Conservation (phyloP, 495 filamentous ascomycete species). For the Terfezia claveryi region DNA sequence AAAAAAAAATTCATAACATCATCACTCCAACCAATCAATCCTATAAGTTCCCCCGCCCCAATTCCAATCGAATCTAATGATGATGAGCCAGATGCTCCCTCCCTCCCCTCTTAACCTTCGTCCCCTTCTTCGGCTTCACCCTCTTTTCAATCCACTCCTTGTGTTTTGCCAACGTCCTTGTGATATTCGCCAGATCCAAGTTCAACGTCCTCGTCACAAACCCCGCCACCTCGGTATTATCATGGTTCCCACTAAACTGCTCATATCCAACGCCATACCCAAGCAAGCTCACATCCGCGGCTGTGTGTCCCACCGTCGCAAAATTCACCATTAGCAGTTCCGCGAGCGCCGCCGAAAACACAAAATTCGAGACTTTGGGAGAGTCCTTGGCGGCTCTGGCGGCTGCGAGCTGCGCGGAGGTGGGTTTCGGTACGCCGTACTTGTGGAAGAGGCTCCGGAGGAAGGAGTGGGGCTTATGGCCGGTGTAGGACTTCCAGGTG, state of each 20-base stretch:
- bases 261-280: constrained; percentile 14
- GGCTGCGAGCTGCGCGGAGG: constrained; percentile 11
- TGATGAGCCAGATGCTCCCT: background rate
- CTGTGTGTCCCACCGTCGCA: constrained; percentile 18
- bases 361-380: constrained; percentile 3
- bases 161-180: constrained; percentile 31
- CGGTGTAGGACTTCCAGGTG: constrained; percentile 6
- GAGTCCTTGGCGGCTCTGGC: constrained; percentile 6
- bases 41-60: too few relatives aligned
- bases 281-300: constrained; percentile 18
- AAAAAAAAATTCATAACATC: too few relatives aligned
- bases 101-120: constrained; percentile 1
- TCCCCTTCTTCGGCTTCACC: constrained; percentile 8
- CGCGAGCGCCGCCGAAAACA: constrained; percentile 8
- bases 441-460: constrained; percentile 7
- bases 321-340: constrained; percentile 15
- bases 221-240: constrained; percentile 51
- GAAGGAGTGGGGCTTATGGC: constrained; percentile 7
- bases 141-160: constrained; percentile 9
- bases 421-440: constrained; percentile 16
- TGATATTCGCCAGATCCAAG: constrained; percentile 34
- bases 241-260: constrained; percentile 36
- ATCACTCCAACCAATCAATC: too few relatives aligned
- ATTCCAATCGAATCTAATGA: background rate
- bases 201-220: constrained; percentile 43